A percentile compares a stretch with the other conserved stretches of the same genome.
These are phyloP conservation scores for Melastoma candidum DNA, from an alignment of 441 rosid species.

Conservation along the genomic window DNA sequence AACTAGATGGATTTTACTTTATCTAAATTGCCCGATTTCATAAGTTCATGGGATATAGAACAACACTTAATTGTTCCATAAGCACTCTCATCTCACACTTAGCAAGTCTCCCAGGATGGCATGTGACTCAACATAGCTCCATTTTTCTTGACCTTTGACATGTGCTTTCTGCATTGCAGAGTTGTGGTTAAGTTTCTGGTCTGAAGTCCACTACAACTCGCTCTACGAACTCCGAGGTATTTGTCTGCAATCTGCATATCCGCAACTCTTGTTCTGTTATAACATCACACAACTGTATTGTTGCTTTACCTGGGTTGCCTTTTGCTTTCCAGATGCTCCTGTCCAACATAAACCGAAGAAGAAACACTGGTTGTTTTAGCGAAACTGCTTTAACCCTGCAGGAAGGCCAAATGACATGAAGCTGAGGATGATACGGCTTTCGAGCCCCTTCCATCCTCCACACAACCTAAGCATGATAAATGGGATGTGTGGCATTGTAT, in stretches of 20 bases:
- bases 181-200: constrained; percentile 98
- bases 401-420: background rate
- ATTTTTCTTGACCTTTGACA: background rate
- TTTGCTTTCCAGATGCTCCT: constrained; percentile 50
- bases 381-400: background rate
- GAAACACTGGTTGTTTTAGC: constrained; percentile 91
- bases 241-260: constrained; percentile 12
- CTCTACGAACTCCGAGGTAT: constrained; percentile 72
- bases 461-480: no score
- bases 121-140: background rate
- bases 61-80: background rate
- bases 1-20: no score
- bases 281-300: background rate
- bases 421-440: no score
- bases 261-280: background rate
- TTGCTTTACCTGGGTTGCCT: constrained; percentile 2
- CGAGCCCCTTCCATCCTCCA: no score
- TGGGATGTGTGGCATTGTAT: no score
- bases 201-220: constrained; percentile 96
- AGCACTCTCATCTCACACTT: background rate
- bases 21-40: no score
- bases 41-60: no score
- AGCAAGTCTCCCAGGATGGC: background rate
- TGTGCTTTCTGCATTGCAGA: constrained; percentile 37
- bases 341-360: constrained; percentile 63